A percentile compares a stretch with the other conserved stretches of the same genome.
Conservation (phyloP, 169 alveolate species). For the Plasmodium knowlesi region DNA sequence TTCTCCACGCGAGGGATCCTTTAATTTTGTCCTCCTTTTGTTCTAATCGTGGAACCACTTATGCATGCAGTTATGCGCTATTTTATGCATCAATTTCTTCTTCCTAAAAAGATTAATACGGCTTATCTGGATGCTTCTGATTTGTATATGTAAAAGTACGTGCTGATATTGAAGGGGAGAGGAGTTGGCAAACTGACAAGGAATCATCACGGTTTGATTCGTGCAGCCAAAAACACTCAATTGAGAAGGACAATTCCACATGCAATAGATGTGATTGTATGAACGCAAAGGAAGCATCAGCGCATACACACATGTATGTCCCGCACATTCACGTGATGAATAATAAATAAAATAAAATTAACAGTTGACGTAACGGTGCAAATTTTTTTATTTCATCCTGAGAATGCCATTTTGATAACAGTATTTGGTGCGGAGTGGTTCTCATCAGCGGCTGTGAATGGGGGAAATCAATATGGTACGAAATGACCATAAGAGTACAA, state of each 20-base stretch:
- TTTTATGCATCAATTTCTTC: neutral
- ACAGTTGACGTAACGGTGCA: neutral
- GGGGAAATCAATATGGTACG: neutral
- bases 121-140: neutral
- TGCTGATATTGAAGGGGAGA: neutral
- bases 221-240: neutral
- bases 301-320: neutral
- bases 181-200: neutral
- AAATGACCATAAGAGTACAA: neutral
- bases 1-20: neutral
- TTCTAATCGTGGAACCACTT: neutral
- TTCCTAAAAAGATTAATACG: neutral
- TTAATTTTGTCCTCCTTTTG: neutral
- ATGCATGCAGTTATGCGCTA: neutral
- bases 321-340: neutral
- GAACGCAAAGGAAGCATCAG: neutral
- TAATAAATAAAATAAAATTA: too few species aligned
- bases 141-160: neutral
- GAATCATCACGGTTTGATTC: neutral
- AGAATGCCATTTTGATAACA: neutral
- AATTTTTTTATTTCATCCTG: neutral
- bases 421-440: neutral
- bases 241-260: neutral
- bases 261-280: neutral
- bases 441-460: neutral